Evolutionary conservation across 306 rosid species (phyloP).

Genomic region (Rosa multiflora): DNA sequence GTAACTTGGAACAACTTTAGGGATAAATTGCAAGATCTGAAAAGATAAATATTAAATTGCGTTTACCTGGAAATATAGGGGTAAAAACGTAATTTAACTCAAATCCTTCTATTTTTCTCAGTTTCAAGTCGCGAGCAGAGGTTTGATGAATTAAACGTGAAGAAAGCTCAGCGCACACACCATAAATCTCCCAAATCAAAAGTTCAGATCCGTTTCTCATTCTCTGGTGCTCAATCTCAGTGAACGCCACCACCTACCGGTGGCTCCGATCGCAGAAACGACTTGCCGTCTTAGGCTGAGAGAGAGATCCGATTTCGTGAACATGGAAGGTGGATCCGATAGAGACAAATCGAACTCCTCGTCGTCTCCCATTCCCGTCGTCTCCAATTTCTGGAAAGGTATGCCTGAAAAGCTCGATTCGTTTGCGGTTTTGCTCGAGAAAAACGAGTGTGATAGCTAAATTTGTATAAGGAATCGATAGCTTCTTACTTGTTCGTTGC

Average conservation of each 20-base stretch:
- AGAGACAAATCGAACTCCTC: slow-evolving; percentile 64
- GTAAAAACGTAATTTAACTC: neutral
- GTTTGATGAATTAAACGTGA: neutral
- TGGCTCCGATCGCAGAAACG: slow-evolving; percentile 6
- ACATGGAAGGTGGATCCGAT: slow-evolving; percentile 61
- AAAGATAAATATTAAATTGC: neutral
- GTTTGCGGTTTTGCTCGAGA: neutral
- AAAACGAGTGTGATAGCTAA: neutral
- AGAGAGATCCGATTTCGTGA: slow-evolving; percentile 13
- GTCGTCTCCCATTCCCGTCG: slow-evolving; percentile 73
- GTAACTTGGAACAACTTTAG: neutral
- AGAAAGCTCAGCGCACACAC: neutral
- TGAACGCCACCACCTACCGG: neutral
- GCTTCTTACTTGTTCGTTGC: neutral
- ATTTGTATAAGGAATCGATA: neutral
- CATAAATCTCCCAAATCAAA: neutral
- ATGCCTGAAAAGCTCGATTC: neutral
- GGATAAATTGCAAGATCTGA: neutral
- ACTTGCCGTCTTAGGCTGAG: slow-evolving; percentile 1
- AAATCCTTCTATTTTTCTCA: neutral
- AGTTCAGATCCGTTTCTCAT: slow-evolving; percentile 12
- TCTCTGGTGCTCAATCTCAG: neutral
- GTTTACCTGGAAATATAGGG: neutral
- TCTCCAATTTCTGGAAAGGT: slow-evolving; percentile 92
- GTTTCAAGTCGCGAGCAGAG: neutral